Evolutionary conservation across 2,329 filamentous ascomycete species (phyloP).

Genomic region (Hypoxylon rubiginosum): DNA sequence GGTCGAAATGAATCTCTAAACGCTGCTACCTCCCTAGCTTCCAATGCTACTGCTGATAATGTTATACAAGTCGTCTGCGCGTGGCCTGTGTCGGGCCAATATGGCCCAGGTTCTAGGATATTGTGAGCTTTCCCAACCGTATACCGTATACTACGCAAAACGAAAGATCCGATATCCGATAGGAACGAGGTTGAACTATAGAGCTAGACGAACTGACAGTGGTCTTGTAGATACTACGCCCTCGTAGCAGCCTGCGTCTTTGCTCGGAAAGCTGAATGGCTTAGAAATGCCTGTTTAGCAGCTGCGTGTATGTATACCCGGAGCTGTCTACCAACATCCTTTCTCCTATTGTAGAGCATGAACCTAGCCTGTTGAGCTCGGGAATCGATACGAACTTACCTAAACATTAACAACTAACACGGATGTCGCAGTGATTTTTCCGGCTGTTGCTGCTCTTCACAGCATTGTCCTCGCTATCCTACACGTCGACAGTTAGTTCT

Average conservation of each 20-base stretch:
- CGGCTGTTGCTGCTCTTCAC: slow-evolving; percentile 74
- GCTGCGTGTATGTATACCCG: slow-evolving; percentile 59
- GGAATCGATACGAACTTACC: not conserved
- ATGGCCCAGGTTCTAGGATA: slow-evolving; percentile 57
- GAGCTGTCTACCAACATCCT: not conserved
- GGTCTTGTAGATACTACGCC: slow-evolving; percentile 66
- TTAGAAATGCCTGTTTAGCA: slow-evolving; percentile 73
- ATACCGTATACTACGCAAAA: not conserved
- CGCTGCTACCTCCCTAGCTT: slow-evolving; percentile 14
- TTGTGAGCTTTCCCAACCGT: slow-evolving; percentile 50
- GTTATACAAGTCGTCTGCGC: slow-evolving; percentile 56
- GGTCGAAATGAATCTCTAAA: slow-evolving; percentile 35
- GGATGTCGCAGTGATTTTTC: slow-evolving; percentile 62
- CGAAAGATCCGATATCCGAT: not conserved
- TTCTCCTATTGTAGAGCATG: not conserved
- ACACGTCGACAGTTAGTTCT: slow-evolving; percentile 68
- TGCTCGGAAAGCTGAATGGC: slow-evolving; percentile 72
- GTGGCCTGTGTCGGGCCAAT: slow-evolving; percentile 60
- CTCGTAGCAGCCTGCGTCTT: slow-evolving; percentile 74
- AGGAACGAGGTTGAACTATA: not conserved
- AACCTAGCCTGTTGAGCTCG: slow-evolving; percentile 3
- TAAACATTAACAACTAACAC: slow-evolving; percentile 13
- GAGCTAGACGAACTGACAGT: slow-evolving; percentile 15
- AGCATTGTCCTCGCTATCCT: slow-evolving; percentile 71
- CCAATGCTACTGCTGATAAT: slow-evolving; percentile 45